Evolutionary conservation across 169 alveolate genomes (phyloP), one percentile per base, ranked within the genome.

Genomic region (Eimeria falciformis): DNA sequence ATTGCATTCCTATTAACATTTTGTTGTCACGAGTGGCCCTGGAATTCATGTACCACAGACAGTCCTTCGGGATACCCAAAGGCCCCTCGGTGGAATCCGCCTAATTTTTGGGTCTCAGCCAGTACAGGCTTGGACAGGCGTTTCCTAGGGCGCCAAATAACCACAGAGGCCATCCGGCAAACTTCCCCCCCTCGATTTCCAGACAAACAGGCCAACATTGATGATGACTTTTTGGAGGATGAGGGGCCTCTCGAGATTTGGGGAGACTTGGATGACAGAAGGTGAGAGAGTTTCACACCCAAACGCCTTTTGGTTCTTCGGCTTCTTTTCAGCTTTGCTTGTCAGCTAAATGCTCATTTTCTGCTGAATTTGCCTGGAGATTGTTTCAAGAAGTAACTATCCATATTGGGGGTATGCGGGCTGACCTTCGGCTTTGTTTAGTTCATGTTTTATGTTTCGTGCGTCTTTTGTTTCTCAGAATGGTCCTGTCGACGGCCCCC

Each of bases 211-310:
- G 66, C 85, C 50, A 75, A 45, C 11, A 14, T 6, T 43, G 85
- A 75, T 18, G 85, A 75, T 75, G 85, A 75, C 12, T 46, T 75
- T 18, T 25, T 75, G 3, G 85, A 75, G 43, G 85, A 75, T 45
- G 85, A 75, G 40, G 85, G 46, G 21, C 85, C 85, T n/a, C 27
- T 75, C 14, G 85, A 75, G 65, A 75, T 75, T 27, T 75, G 85
- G 85, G 85, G 85, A 11, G 85, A 75, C 46, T 45, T 75, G 18
- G 85, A 75, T 46, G 85, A 75, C 66, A 75, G 85, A 25, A 40
- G 66, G 85, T 75, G 66, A 45, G 85, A 18, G 3, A 6, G 5
- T 29, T 27, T 23, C 12, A n/a, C n/a, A n/a, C n/a, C n/a, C n/a
- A n/a, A n/a, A n/a, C n/a, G n/a, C n/a, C n/a, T n/a, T n/a, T n/a